Conservation (phyloP, 345 rosid genomes). For the Aquilaria sinensis region DNA sequence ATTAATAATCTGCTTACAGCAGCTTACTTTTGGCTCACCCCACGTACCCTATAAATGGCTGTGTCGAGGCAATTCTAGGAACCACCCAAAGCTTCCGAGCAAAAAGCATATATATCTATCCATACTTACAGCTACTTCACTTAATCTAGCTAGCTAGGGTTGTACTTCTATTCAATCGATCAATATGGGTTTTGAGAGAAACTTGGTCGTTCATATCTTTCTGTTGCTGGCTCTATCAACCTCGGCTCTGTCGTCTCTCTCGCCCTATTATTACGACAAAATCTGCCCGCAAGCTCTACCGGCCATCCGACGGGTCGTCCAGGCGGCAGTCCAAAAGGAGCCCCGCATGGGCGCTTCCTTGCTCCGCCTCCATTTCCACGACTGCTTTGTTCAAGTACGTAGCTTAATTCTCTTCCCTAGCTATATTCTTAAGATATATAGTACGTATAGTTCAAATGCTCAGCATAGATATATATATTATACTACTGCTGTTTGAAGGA, state of each 20-base stretch:
- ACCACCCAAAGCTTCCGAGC: no score
- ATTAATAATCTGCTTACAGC: no score
- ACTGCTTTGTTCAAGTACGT: slow-evolving; percentile 54
- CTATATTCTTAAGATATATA: no score
- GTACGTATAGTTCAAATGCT: no score
- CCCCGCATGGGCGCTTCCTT: slow-evolving; percentile 38
- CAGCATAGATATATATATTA: no score
- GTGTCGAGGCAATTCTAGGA: no score
- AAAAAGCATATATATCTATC: no score
- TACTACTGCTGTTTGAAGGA: no score
- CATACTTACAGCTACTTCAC: no score
- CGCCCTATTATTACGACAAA: slow-evolving; percentile 26
- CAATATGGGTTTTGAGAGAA: not conserved
- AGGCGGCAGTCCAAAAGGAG: slow-evolving; percentile 20
- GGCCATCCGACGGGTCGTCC: slow-evolving; percentile 17
- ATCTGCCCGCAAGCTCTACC: slow-evolving; percentile 35
- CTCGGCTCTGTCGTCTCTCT: slow-evolving; percentile 9
- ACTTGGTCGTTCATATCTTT: not conserved
- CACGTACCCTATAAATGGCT: no score
- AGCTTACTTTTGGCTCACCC: no score
- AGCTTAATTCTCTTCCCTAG: not conserved
- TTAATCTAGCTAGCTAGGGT: no score
- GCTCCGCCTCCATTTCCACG: slow-evolving; percentile 60
- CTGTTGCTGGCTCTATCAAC: slow-evolving; percentile 2
- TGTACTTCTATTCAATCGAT: not conserved